Evolutionary conservation across 2,329 filamentous ascomycete genomes (phyloP), one percentile per base, ranked within the genome.

Genomic region (Aspergillus novofumigatus): DNA sequence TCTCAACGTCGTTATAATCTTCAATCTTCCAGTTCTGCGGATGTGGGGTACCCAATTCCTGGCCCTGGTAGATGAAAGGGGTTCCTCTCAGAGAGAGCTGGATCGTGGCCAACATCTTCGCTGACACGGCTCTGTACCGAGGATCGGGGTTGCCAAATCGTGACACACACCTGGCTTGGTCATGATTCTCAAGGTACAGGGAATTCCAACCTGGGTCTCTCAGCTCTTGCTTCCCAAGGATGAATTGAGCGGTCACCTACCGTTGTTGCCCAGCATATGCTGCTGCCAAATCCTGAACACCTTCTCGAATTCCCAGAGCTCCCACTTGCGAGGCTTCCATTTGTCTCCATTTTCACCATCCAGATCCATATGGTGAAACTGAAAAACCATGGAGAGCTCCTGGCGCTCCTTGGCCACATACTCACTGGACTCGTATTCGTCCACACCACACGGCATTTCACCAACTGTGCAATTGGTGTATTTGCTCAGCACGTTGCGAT

Each of bases 331-430:
- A 44, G 57, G 56, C 25, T 58, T 56, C 66, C 66, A 56, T 59
- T 73, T 59, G 62, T 71, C 47, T 23, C 60, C 60, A 11, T 58
- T 48, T 17, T 35, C 70, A 11, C 59, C 59, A 21, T 47, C 61
- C 38, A 35, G 52, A 21, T 51, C 79, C 54, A 76, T 80, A 45
- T 63, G 61, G 32, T 67, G 55, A 38, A 67, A 67, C 25, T 65
- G 83, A 72, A 90, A 89, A 1, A 88, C 83, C 87, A 89, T 90
- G 66, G 84, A 81, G 45, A 90, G 74, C 69, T 88, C 83, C 56
- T 80, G 80, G 10, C 62, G 57, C 52, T 83, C 81, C 48, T 79
- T 73, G 4, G 80, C 79, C 11, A 89, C 83, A 59, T 86, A 88
- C 23, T 79, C 67, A n/a, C 88, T 73, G 1, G 88, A 84, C 47